Percentiles rank a stretch among this genome's conserved stretches.
Evolutionary conservation across 2,329 filamentous ascomycete genomes (phyloP).

Genomic region (Pestalotiopsis sp.): DNA sequence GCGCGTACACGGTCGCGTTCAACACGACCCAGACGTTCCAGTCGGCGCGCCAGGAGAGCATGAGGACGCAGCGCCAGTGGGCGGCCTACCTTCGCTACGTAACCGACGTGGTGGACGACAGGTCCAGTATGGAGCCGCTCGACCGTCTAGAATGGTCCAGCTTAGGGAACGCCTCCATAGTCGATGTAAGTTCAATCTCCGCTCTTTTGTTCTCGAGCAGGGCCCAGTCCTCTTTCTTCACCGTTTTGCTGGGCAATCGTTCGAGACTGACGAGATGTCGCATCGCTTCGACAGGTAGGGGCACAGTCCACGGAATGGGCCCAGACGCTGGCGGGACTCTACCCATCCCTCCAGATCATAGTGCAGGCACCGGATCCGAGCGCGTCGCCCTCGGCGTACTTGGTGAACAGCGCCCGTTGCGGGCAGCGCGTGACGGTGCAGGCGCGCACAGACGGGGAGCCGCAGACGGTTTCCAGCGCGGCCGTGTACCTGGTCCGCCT

Average conservation of each 20-base stretch:
- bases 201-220: no score
- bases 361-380: conserved; percentile 20
- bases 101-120: conserved; percentile 7
- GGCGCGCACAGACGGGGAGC: neutral
- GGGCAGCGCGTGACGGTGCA: neutral
- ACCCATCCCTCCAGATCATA: conserved; percentile 23
- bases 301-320: neutral
- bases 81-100: conserved; percentile 1
- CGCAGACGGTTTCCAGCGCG: neutral
- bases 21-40: conserved; percentile 1
- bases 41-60: conserved; percentile 11
- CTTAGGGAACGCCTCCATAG: neutral
- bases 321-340: neutral
- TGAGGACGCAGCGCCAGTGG: conserved; percentile 1
- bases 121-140: neutral
- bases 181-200: conserved; percentile 4
- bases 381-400: neutral
- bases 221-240: no score
- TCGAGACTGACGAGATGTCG: no score
- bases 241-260: no score
- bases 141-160: neutral
- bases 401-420: conserved; percentile 12
- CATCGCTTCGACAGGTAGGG: neutral
- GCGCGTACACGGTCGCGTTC: neutral
- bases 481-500: conserved; percentile 7